Conservation (phyloP, 2,329 filamentous ascomycete species). For the Ceratocystis cacaofunesta region DNA sequence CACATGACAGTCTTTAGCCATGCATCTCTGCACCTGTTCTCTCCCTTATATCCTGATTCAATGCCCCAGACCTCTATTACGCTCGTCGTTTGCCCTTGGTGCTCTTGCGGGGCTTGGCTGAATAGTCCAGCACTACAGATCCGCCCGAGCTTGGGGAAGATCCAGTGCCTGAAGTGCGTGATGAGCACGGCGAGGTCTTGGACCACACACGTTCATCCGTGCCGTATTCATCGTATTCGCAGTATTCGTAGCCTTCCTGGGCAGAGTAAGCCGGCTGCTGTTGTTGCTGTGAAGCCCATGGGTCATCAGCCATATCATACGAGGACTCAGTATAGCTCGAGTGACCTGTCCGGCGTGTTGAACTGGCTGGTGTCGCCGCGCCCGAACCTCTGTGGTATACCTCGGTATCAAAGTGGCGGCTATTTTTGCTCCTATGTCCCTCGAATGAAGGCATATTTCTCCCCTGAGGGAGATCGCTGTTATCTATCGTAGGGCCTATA, state of each 20-base stretch:
- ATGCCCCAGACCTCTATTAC: background rate
- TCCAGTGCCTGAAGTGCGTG: background rate
- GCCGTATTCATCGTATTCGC: background rate
- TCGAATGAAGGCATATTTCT: background rate
- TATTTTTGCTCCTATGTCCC: background rate
- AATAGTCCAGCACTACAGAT: slow-evolving; percentile 5
- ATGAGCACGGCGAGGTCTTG: background rate
- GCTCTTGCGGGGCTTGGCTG: background rate
- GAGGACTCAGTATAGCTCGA: background rate
- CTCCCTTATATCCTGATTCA: too few species aligned
- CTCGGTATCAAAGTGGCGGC: background rate
- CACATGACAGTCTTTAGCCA: background rate
- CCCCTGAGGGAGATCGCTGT: background rate
- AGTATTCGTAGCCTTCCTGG: background rate
- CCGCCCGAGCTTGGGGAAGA: background rate
- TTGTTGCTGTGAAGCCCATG: background rate
- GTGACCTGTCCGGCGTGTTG: background rate
- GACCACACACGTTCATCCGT: background rate
- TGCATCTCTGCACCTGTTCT: background rate
- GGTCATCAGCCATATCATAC: background rate
- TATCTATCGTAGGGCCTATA: background rate
- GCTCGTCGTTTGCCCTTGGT: background rate
- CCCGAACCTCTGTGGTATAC: background rate
- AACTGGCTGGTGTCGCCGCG: background rate
- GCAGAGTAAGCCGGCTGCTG: background rate